Percentiles rank a stretch among this genome's conserved stretches.
phyloP scores from a whole-genome alignment of 1,139 yeast genomes.

The Geotrichum fermentans region DNA sequence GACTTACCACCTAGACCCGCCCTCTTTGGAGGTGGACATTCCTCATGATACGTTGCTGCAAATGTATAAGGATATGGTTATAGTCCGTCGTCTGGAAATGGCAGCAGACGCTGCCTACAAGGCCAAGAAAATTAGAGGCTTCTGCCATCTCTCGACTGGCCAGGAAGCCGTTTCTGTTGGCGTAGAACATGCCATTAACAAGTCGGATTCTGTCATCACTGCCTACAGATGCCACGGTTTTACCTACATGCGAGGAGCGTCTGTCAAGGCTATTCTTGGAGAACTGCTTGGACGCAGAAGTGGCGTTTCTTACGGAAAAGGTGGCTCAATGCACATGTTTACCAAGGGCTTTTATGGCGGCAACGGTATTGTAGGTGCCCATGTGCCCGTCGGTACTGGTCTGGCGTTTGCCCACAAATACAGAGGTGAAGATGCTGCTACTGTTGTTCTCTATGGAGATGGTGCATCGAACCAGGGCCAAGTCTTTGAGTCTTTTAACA shows the following conservation, averaged over 20 bases:
- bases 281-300: constrained; percentile 95
- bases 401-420: constrained; percentile 96
- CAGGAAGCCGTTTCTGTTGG: constrained; percentile 99
- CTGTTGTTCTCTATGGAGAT: constrained; percentile 91
- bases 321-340: constrained; percentile 99
- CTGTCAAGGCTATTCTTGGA: constrained; percentile 84
- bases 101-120: constrained; percentile 96
- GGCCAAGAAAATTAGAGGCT: constrained; percentile 97
- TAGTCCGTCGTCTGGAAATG: constrained; percentile 96
- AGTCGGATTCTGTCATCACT: constrained; percentile 83
- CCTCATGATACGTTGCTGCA: constrained; percentile 74
- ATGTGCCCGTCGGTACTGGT: constrained; percentile 97
- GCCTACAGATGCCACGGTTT: constrained; percentile 99
- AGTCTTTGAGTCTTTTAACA: constrained; percentile 93
- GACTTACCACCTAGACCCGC: constrained; percentile 68
- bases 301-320: constrained; percentile 95
- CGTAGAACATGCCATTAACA: constrained; percentile 87
- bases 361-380: constrained; percentile 99
- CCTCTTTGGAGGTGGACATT: constrained; percentile 67
- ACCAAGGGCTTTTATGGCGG: constrained; percentile 96
- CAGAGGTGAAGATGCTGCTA: constrained; percentile 66
- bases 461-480: constrained; percentile 99
- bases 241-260: constrained; percentile 91
- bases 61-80: constrained; percentile 95
- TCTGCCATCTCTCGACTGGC: constrained; percentile 94